Evolutionary conservation across 495 filamentous ascomycete species (phyloP), one percentile per base, ranked within the genome.

Genomic region (Durotheca rogersii): DNA sequence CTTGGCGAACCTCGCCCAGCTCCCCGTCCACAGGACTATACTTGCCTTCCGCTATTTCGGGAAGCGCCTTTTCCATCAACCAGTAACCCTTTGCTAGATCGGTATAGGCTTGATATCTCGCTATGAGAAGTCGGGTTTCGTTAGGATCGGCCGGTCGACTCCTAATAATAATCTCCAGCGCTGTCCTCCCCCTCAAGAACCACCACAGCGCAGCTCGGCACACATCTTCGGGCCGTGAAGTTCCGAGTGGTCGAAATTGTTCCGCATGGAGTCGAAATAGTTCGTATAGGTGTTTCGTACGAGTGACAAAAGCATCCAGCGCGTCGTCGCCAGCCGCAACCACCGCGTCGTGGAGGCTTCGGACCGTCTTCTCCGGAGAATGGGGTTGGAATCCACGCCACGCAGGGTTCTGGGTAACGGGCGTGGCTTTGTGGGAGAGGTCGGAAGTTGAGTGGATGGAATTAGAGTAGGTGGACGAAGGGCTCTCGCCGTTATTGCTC

Each of bases 61-160:
- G 78, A 58, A 87, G 72, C 4, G 89, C 76, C 2, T 83, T 77
- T 41, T 84, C 80, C 36, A 82, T 68, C 18, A 95, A 81, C 90
- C 90, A 96, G 60, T 87, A 84, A 0, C 82, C 76, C 62, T 95
- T 96, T 2, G 86, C 85, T 35, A 96, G 72, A 61, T 95, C 84
- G 2, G 91, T 71, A 44, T 90, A 82, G 9, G 85, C 84, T 68
- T 91, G 87, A 48, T 83, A 75, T 37, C 72, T 72, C 12, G 68
- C 62, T 29, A 76, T 65, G 17, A 66, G 53, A 27, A 51, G 56
- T 5, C 62, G 62, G 2, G 56, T 51, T 10, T 73, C 72, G 12
- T 72, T 72, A 1, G 80, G 66, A 20, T 67, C 74, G 1, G 74
- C 60, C 6, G 83, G 78, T 6, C 78, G 78, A 25, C 79, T 78